Evolutionary conservation across 768 basidiomycete genomes (phyloP).

Genomic region (Amanita rimosa): DNA sequence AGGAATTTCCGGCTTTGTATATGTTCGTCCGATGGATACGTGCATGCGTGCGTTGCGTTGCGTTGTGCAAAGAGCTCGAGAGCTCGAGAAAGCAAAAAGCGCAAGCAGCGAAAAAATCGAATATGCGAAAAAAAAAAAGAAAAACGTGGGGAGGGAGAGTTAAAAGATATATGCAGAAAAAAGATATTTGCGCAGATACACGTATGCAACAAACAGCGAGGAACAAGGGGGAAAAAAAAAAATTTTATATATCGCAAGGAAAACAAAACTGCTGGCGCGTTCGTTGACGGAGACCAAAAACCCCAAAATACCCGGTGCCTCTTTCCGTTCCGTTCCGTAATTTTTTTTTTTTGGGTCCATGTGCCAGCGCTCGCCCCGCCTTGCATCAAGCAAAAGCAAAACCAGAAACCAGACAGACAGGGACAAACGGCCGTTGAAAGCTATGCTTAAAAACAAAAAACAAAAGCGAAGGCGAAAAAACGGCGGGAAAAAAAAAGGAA

Average conservation of each 20-base stretch:
- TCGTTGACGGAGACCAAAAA: too few species aligned
- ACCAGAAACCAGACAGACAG: too few species aligned
- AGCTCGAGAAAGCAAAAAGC: too few species aligned
- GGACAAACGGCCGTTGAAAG: not conserved
- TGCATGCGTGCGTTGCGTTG: too few species aligned
- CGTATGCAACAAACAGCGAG: too few species aligned
- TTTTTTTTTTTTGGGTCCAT: not conserved
- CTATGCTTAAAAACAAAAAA: too few species aligned
- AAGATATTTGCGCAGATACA: not conserved
- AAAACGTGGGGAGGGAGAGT: not conserved
- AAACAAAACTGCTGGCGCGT: not conserved
- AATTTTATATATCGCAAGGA: not conserved
- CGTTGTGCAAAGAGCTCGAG: not conserved
- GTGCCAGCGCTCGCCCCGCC: not conserved
- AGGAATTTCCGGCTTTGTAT: too few species aligned
- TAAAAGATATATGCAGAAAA: not conserved
- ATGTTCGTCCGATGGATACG: too few species aligned
- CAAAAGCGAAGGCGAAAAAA: too few species aligned
- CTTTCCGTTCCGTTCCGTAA: not conserved
- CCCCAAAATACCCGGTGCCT: not conserved
- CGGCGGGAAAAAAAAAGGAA: too few species aligned
- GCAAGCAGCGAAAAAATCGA: too few species aligned
- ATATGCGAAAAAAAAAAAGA: too few species aligned
- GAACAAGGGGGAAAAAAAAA: not conserved
- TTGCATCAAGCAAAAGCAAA: not conserved